Evolutionary conservation across 345 rosid species (phyloP), one percentile per base, ranked within the genome.

Genomic region (Combretum micranthum): DNA sequence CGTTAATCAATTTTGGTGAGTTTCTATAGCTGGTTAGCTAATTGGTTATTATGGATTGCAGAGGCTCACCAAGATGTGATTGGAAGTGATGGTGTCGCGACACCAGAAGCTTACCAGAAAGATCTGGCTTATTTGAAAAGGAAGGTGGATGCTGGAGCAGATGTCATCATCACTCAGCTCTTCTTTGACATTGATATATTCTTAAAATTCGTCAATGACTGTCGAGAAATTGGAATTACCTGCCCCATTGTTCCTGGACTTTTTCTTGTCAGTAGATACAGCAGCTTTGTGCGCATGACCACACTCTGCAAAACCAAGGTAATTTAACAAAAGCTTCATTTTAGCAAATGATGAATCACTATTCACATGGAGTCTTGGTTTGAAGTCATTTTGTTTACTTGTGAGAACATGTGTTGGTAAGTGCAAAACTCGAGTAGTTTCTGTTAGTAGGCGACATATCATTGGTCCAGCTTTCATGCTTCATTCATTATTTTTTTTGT

Each of bases 101-200:
- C 97, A 3, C 66, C 67, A 8, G 96, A 87, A 69, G 67, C 80
- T 68, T 93, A 89, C 54, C 84, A 72, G 67, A 93, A 59, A 23
- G 99, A 89, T 75, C 99, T 93, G 43, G 87, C 76, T 47, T 93
- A 93, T 66, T 67, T 93, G 75, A 90, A 93, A 82, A 74, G 73
- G 58, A 90, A 93, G 96, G 86, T 87, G 63, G 97, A 93, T 82
- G 96, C 99, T 4, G 97, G 99, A 64, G 99, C 99, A 1, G 99
- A 89, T 77, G 68, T 93, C 61, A 81, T 93, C 64, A 57, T 89
- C 7, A 85, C 96, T 7, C 97, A 93, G 61, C 77, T 93, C 13
- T 87, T 93, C 66, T 93, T 87, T 66, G 97, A 93, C 70, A 90
- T 95, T 49, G 95, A 89, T 50, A 72, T 83, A 22, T 90, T 85